These are phyloP conservation scores for Dissophora globulifera DNA, from an alignment of 192 early-diverging fungal genomes.

Conservation along the genomic window DNA sequence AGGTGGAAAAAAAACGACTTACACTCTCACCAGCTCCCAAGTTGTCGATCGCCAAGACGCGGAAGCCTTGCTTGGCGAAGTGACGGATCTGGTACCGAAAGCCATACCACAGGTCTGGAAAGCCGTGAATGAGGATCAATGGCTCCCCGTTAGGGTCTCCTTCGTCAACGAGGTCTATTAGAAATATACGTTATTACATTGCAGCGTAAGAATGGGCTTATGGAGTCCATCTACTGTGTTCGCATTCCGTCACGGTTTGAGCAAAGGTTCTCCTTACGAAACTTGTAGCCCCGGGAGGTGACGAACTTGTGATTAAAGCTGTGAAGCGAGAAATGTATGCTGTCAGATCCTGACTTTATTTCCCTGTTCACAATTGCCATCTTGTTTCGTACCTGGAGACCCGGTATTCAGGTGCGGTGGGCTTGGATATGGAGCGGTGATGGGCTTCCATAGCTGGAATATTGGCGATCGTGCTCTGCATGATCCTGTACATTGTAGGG, in stretches of 20 bases:
- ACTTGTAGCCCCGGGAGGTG: not conserved
- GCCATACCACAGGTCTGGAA: conserved; percentile 51
- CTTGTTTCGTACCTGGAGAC: conserved; percentile 11
- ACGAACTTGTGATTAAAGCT: conserved; percentile 2
- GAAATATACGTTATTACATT: too few relatives aligned
- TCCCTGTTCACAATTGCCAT: too few relatives aligned
- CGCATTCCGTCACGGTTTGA: too few relatives aligned
- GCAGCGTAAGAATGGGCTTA: too few relatives aligned
- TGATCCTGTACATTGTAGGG: too few relatives aligned
- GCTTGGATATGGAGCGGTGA: conserved; percentile 9
- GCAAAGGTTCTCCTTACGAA: not conserved
- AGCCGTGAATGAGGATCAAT: conserved; percentile 37
- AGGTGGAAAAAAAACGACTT: too few relatives aligned
- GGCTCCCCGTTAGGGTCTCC: conserved; percentile 12
- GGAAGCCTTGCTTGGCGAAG: conserved; percentile 58
- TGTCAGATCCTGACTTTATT: too few relatives aligned
- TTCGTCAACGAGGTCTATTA: conserved; percentile 56
- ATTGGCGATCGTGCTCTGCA: not conserved
- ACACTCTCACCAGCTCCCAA: conserved; percentile 58
- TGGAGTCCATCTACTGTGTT: too few relatives aligned
- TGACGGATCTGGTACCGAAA: conserved; percentile 57
- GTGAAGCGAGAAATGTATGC: too few relatives aligned
- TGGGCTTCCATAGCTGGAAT: not conserved
- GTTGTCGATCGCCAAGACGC: conserved; percentile 62
- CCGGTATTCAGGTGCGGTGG: conserved; percentile 6